These are phyloP conservation scores for Trypanosomatidae sp. DNA, from an alignment of 208 protist genomes.

Conservation along the genomic window DNA sequence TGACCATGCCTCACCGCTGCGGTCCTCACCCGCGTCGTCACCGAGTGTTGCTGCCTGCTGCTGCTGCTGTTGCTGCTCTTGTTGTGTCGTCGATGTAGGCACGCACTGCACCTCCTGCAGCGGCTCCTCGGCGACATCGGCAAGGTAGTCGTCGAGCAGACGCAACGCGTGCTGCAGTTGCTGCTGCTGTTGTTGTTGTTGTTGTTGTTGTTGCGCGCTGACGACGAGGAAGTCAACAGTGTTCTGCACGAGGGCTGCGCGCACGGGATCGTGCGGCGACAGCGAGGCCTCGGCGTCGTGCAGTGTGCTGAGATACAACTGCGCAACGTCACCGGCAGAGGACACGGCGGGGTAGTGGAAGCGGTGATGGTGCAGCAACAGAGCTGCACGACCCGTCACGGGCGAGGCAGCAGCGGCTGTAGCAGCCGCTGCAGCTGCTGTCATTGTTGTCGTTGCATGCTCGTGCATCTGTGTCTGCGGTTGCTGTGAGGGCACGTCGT, in stretches of 20 bases:
- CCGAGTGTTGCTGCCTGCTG: background rate
- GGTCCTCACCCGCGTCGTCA: background rate
- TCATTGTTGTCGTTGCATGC: too few relatives aligned
- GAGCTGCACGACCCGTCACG: too few relatives aligned
- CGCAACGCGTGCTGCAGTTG: constrained; percentile 11
- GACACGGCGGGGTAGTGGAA: constrained; percentile 54
- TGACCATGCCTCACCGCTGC: too few relatives aligned
- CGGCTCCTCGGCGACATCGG: constrained; percentile 48
- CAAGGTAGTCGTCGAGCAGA: constrained; percentile 39
- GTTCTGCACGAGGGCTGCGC: constrained; percentile 71
- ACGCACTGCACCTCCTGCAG: constrained; percentile 15
- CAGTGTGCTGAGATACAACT: constrained; percentile 42
- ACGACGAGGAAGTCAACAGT: constrained; percentile 35
- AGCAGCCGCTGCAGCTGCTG: too few relatives aligned
- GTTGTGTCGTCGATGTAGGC: constrained; percentile 1
- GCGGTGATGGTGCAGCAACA: constrained; percentile 42
- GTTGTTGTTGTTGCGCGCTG: constrained; percentile 2
- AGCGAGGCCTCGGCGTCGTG: constrained; percentile 53
- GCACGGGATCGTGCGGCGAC: constrained; percentile 72
- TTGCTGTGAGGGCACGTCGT: too few relatives aligned
- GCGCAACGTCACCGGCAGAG: constrained; percentile 31
- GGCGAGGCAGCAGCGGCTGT: too few relatives aligned
- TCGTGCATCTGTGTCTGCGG: too few relatives aligned
- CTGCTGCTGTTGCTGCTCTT: background rate
- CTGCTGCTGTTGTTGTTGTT: background rate